A percentile compares a stretch with the other conserved stretches of the same genome.
Evolutionary conservation across 106 monocot species (phyloP).

Genomic region (Acanthochlamys bracteata): DNA sequence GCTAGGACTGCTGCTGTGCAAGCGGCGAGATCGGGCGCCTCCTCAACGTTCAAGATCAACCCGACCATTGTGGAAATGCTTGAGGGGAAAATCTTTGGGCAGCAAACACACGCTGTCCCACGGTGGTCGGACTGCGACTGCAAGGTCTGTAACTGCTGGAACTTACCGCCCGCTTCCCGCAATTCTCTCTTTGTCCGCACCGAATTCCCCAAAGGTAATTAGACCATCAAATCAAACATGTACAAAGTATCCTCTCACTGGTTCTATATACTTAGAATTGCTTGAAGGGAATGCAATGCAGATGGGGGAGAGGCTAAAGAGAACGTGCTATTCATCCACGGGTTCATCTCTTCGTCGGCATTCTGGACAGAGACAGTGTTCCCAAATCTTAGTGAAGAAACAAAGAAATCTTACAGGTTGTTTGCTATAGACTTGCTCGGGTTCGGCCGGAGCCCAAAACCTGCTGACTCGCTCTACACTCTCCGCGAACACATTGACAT

Average conservation of each 20-base stretch:
- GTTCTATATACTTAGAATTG: too few relatives aligned
- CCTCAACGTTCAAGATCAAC: conserved; percentile 57
- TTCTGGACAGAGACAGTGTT: conserved; percentile 54
- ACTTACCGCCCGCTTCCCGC: conserved; percentile 8
- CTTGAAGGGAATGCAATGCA: background rate
- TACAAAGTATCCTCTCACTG: background rate
- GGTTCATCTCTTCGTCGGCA: conserved; percentile 36
- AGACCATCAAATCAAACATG: background rate
- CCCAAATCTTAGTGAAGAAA: conserved; percentile 24
- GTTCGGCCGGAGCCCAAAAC: conserved; percentile 36
- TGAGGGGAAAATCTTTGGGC: conserved; percentile 54
- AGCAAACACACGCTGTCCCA: conserved; percentile 26
- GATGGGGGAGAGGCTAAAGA: conserved; percentile 21
- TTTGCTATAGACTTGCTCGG: conserved; percentile 37
- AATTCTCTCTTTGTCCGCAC: conserved; percentile 45
- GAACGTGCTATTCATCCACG: conserved; percentile 38
- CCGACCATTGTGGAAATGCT: conserved; percentile 72
- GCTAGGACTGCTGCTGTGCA: background rate
- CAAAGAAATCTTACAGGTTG: conserved; percentile 29
- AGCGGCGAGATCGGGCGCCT: background rate
- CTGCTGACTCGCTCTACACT: conserved; percentile 39
- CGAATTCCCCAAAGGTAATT: conserved; percentile 40
- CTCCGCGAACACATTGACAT: conserved; percentile 38
- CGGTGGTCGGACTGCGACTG: conserved; percentile 94
- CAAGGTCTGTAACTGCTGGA: conserved; percentile 62